Base-by-base conservation (phyloP, 495 filamentous ascomycete genomes). In the Podospora pseudopauciseta region DNA sequence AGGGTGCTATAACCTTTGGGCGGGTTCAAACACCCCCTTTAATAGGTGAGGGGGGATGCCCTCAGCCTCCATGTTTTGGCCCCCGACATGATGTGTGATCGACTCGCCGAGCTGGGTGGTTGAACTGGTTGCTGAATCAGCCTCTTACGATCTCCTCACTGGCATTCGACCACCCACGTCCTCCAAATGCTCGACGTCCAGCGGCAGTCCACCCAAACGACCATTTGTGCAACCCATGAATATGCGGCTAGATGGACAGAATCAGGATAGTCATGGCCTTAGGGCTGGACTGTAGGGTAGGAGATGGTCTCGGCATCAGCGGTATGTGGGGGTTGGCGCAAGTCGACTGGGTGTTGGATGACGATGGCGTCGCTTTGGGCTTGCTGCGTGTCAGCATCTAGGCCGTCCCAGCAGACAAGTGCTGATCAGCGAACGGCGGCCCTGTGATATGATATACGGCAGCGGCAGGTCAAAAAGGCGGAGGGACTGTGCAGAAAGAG, bases 71-170 rank as follows among this genome's bases (percentile, higher is more conserved):
- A 58, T 58, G n/a, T 20, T 20, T 26, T 58, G 55, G 55, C n/a
- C 55, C n/a, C 55, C 55, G 55, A 26, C 55, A 19, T 15, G 3
- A 18, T 28, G 60, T 26, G 28, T 18, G 20, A 49, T 27, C 27
- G 30, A 27, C 55, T 32, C 44, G 13, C 23, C 30, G 26, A 18
- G 19, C 44, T 66, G 20, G 16, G 32, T 20, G n/a, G 2, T 27
- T 49, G 18, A n/a, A 32, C 34, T 69, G 55, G 65, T 55, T 68
- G 69, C 69, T 71, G 69, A 71, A 71, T 71, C 69, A 71, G 69
- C 69, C 65, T 67, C 55, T 55, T 30, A 39, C 62, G 34, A 18
- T 34, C 63, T 57, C 67, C 30, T 19, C 66, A 65, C 56, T 63
- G 61, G 1, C 19, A 66, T 7, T 55, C 49, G 39, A 65, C 64